Evolutionary conservation across 345 rosid genomes (phyloP).

Genomic region (Populus tremula): DNA sequence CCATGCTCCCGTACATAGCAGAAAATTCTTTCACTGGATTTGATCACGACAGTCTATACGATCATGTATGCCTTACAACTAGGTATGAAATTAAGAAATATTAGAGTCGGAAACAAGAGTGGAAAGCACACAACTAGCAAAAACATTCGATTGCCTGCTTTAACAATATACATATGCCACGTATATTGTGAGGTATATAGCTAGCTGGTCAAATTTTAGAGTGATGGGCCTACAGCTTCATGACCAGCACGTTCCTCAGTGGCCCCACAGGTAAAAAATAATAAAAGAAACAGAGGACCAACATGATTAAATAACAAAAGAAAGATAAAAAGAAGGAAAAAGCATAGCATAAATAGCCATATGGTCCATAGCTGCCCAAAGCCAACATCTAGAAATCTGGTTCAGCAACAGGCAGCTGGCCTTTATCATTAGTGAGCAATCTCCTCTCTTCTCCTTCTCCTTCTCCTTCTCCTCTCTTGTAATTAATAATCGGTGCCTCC

Average conservation of each 20-base stretch:
- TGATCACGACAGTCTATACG: not conserved
- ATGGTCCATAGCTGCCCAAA: conserved; percentile 5
- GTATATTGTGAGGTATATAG: not conserved
- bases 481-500: conserved; percentile 4
- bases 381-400: conserved; percentile 30
- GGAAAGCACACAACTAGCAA: not conserved
- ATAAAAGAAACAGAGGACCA: conserved; percentile 18
- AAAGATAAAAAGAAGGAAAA: conserved; percentile 4
- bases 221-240: conserved; percentile 46
- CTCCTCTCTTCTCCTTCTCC: conserved; percentile 26
- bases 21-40: not conserved
- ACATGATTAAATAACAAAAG: conserved; percentile 30
- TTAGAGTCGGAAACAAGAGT: not conserved
- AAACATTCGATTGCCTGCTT: not conserved
- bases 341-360: conserved; percentile 14
- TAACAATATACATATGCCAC: not conserved
- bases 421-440: conserved; percentile 12
- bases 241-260: conserved; percentile 49
- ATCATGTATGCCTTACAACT: not conserved
- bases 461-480: conserved; percentile 4
- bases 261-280: conserved; percentile 38
- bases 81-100: not conserved
- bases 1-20: not conserved
- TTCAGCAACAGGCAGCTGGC: conserved; percentile 16
- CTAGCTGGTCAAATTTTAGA: conserved; percentile 8